Base-by-base conservation (phyloP, 306 rosid species). In the Vigna hirtella region DNA sequence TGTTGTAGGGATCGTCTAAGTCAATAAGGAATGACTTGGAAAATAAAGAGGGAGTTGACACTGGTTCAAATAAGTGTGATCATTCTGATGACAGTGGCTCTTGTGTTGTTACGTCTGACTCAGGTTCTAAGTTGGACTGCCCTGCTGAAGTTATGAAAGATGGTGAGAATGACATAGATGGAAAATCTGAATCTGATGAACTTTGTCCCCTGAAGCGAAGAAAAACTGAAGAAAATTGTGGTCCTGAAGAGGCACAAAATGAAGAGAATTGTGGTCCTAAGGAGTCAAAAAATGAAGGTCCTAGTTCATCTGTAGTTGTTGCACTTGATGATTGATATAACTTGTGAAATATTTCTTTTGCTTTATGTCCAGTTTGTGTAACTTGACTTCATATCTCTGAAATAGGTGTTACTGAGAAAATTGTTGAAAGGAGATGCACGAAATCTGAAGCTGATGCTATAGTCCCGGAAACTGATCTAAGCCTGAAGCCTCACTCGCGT, bases 401-500 rank as follows among this genome's bases (percentile, higher is more conserved):
- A 70, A 74, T 81, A 91, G 97, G 83, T 72, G 83, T 14, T 64
- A 7, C 71, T 4, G 92, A 72, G 76, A 73, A 85, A 77, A 76
- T 50, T 72, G 70, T 80, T 45, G 79, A 68, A 16, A 80, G 52
- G 70, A 83, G 64, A 88, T 78, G 69, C 79, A 59, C 59, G 4
- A 42, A 81, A 78, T 78, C 89, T 53, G 91, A 90, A 73, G 83
- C 59, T 67, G 78, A 85, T 34, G 36, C 66, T 59, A 79, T 78
- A 34, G 67, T 74, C 63, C 86, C 86, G 49, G 96, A 89, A 79
- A 70, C 85, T 26, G 98, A 90, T 73, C 65, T 66, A 77, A 87
- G 93, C 86, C 74, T 92, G 76, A 95, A 84, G 82, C 22, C 66
- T 73, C 93, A 89, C 81, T 84, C 85, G 52, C 93, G 93, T 58